Conservation (phyloP, 176 grass and related monocot species). For the Oropetium thomaeum region DNA sequence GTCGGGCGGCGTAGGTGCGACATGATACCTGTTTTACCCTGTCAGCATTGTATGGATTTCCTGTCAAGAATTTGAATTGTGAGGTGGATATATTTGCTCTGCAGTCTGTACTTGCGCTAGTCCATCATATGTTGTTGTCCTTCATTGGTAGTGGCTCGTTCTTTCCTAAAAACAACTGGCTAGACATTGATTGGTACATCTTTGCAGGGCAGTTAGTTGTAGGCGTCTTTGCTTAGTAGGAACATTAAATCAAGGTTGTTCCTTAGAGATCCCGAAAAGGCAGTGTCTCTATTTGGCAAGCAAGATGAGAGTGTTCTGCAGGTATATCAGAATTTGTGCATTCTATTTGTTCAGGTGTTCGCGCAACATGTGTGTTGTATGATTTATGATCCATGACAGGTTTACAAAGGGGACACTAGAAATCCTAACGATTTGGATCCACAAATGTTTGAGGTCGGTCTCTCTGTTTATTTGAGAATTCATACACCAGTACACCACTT, state of each 20-base stretch:
- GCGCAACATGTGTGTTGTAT: not conserved
- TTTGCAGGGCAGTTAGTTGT: constrained; percentile 91
- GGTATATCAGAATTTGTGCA: constrained; percentile 37
- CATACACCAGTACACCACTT: not conserved
- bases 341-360: too few species aligned
- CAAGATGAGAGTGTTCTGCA: constrained; percentile 64
- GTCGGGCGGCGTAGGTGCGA: constrained; percentile 75
- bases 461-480: constrained; percentile 3
- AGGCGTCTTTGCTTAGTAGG: constrained; percentile 81
- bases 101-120: not conserved
- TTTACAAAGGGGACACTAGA: constrained; percentile 71
- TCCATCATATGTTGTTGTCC: not conserved
- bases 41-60: not conserved
- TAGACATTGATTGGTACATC: constrained; percentile 3
- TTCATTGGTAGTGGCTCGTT: not conserved
- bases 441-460: constrained; percentile 78
- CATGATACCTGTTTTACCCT: not conserved
- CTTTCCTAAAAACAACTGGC: not conserved
- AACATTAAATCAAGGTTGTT: constrained; percentile 76
- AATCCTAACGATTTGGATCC: constrained; percentile 60
- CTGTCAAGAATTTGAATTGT: not conserved
- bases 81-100: not conserved
- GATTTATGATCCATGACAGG: constrained; percentile 36
- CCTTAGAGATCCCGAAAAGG: constrained; percentile 78
- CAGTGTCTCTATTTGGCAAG: constrained; percentile 66